Percentiles rank a stretch among this genome's conserved stretches.
Evolutionary conservation across 257 asterid genomes (phyloP).

Genomic region (Solanum chmielewskii): DNA sequence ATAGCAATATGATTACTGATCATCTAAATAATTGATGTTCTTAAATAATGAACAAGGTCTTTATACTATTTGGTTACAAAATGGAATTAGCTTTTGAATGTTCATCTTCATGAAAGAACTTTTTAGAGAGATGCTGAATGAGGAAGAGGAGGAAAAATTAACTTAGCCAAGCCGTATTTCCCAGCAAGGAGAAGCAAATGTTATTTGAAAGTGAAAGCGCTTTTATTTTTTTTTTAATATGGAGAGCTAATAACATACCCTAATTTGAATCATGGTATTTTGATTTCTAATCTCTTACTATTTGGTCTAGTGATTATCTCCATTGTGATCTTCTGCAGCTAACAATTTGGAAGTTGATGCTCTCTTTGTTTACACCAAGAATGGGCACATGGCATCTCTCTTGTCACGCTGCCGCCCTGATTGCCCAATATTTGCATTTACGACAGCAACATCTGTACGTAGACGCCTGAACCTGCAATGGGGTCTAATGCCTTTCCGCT

Average conservation of each 20-base stretch:
- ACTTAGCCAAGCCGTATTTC: background rate
- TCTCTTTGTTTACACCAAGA: constrained; percentile 81
- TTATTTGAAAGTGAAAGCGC: background rate
- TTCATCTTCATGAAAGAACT: background rate
- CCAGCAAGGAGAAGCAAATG: background rate
- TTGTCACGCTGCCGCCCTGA: constrained; percentile 95
- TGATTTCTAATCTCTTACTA: background rate
- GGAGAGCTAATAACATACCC: background rate
- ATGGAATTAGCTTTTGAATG: background rate
- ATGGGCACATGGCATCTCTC: constrained; percentile 96
- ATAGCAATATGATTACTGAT: background rate
- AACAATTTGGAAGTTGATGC: constrained; percentile 91
- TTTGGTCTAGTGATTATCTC: constrained; percentile 1
- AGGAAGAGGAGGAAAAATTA: background rate
- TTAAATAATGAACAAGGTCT: background rate
- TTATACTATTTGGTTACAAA: background rate
- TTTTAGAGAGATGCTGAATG: background rate
- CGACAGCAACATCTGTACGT: constrained; percentile 69
- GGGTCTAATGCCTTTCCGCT: constrained; percentile 92
- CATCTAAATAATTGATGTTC: background rate
- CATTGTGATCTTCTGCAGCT: constrained; percentile 43
- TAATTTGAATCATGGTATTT: background rate
- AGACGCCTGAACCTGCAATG: constrained; percentile 91
- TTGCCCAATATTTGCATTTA: constrained; percentile 93
- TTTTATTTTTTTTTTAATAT: background rate